Conservation (phyloP, 2,329 filamentous ascomycete genomes). For the Sporothrix brunneoviolacea region DNA sequence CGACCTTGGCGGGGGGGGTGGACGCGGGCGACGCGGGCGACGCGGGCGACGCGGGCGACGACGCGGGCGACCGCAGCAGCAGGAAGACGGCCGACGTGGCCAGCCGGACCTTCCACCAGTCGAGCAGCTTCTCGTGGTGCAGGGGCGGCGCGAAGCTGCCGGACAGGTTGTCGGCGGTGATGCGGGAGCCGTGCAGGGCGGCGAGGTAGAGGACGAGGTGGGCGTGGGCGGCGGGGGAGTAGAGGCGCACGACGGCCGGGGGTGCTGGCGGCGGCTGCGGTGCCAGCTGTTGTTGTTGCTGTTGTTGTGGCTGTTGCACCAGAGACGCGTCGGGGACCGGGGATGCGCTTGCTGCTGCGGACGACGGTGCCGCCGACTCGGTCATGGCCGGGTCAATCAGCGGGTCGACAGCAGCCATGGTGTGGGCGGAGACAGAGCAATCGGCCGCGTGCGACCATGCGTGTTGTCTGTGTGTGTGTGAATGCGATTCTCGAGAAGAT, state of each 20-base stretch:
- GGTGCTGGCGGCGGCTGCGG: background rate
- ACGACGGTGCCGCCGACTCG: background rate
- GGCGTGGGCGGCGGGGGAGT: conserved; percentile 38
- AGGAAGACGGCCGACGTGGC: conserved; percentile 48
- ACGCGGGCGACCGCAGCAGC: conserved; percentile 32
- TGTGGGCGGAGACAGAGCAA: too few relatives aligned
- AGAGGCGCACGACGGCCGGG: conserved; percentile 24
- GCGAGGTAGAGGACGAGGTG: conserved; percentile 52
- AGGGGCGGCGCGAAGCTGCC: conserved; percentile 56
- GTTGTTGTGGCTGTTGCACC: background rate
- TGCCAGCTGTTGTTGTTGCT: too few relatives aligned
- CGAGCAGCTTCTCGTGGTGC: conserved; percentile 46
- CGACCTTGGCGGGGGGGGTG: conserved; percentile 28
- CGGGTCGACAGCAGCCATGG: conserved; percentile 3
- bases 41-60: background rate
- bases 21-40: background rate
- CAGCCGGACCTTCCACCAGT: conserved; percentile 50
- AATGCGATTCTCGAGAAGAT: too few relatives aligned
- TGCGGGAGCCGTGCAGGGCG: conserved; percentile 51
- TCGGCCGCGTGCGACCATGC: too few relatives aligned
- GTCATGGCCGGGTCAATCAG: conserved; percentile 11
- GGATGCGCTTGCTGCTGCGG: background rate
- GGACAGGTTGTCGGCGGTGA: conserved; percentile 49
- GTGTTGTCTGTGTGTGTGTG: too few relatives aligned
- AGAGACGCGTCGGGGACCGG: background rate